A percentile compares a stretch with the other conserved stretches of the same genome.
Conservation (phyloP, 768 basidiomycete species). For the Auricularia heimuer region DNA sequence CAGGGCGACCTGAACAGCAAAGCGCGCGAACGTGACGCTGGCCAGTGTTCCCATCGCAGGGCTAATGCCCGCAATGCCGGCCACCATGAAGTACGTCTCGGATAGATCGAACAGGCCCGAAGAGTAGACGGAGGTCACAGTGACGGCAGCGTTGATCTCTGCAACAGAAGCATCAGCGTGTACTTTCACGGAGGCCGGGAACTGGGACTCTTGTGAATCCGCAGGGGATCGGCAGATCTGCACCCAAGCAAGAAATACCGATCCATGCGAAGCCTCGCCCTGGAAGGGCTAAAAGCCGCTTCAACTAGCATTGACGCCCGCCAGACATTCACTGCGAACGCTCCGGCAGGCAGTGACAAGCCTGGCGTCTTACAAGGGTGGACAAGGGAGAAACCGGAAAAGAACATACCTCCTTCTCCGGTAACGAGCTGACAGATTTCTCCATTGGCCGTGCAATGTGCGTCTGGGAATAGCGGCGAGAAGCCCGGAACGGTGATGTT, state of each 20-base stretch:
- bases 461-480: conserved; percentile 28
- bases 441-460: conserved; percentile 25
- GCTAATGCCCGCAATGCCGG: conserved; percentile 32
- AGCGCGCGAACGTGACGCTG: conserved; percentile 28
- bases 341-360: no score
- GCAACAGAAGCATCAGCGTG: conserved; percentile 10
- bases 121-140: conserved; percentile 25
- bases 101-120: conserved; percentile 27
- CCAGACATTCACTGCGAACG: no score
- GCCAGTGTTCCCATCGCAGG: conserved; percentile 30
- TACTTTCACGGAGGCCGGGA: no score
- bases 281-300: no score
- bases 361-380: no score
- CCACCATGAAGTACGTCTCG: conserved; percentile 32
- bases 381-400: neutral
- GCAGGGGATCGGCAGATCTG: no score
- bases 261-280: no score
- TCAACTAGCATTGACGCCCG: no score
- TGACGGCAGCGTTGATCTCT: conserved; percentile 35
- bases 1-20: conserved; percentile 28
- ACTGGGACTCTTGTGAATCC: no score
- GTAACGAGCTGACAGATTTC: conserved; percentile 29
- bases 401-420: conserved; percentile 17
- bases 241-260: no score
- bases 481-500: conserved; percentile 30